A percentile compares a stretch with the other conserved stretches of the same genome.
Conservation (phyloP, 345 rosid species). For the rapeseed (Brassica napus) region DNA sequence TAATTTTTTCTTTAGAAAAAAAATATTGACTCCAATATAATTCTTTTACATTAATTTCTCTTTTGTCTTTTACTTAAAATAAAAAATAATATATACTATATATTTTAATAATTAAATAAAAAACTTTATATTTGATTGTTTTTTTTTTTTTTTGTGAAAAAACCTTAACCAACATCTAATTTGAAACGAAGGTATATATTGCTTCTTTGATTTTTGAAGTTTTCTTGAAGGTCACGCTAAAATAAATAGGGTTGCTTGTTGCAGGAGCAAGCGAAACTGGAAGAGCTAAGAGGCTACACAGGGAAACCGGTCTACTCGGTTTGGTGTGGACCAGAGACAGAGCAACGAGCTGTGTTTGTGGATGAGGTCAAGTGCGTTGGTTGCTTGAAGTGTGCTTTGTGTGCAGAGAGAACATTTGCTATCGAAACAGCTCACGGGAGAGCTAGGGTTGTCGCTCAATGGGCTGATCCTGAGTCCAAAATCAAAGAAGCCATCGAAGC, state of each 20-base stretch:
- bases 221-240: background rate
- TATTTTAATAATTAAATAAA: too few species aligned
- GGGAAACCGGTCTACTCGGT: conserved; percentile 75
- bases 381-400: conserved; percentile 87
- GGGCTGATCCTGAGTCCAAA: conserved; percentile 87
- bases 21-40: too few species aligned
- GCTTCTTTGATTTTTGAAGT: conserved; percentile 4
- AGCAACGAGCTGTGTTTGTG: conserved; percentile 79
- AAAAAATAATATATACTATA: too few species aligned
- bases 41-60: too few species aligned
- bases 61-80: background rate
- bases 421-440: conserved; percentile 75
- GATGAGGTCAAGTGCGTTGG: conserved; percentile 93
- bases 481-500: conserved; percentile 73
- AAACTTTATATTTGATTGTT: background rate
- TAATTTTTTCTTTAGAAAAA: too few species aligned
- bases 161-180: background rate
- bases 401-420: conserved; percentile 80
- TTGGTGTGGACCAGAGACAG: conserved; percentile 79
- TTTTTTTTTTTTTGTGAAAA: background rate
- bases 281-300: conserved; percentile 69
- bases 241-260: background rate
- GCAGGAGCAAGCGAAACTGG: conserved; percentile 74
- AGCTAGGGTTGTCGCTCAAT: conserved; percentile 89
- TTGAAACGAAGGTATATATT: background rate